Base-by-base conservation (phyloP, 768 basidiomycete genomes). In the Sporobolomyces pararoseus region DNA sequence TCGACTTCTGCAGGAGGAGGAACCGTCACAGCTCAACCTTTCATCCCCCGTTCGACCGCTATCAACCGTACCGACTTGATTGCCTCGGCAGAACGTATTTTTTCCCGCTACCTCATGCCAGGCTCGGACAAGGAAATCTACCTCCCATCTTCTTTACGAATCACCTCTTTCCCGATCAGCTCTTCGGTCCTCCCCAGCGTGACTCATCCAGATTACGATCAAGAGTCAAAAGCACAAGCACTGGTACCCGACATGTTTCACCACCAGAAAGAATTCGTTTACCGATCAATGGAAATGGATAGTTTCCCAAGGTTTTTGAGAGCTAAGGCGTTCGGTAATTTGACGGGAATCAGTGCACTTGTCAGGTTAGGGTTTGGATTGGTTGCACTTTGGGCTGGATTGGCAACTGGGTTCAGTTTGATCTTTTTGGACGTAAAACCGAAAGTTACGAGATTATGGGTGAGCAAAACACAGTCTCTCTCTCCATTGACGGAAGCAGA, bases 71-170 rank as follows among this genome's bases (percentile, higher is more conserved):
- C 87, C 76, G 91, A 97, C 80, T 85, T 98, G 75, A 85, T 97
- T 74, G 89, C 88, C 12, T 91, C 90, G 35, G 96, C 95, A 14
- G 96, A 98, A 78, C 90, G 93, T 77, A 97, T 99, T 75, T 98
- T 87, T 82, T 88, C 88, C 78, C 88, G 93, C 62, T 98, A 98
- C 81, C 87, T 99, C 68, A 86, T 89, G 71, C 86, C 88, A 21
- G 85, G 86, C 17, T 90, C 93, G 78, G 94, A 92, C 80, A 95
- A 97, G 79, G 95, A 98, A 82, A 94, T 99, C 58, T 98, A 98
- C 79, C 88, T 99, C 25, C 96, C 96, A 0, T 90, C 93, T 1
- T 85, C 90, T 29, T 85, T 99, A 51, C 90, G 96, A 58, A 87
- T 98, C 77, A 87, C 94, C 79, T 84, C 85, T 31, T 98, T 99